Base-by-base conservation (phyloP, 495 filamentous ascomycete species). In the Cenococcum geophilum region DNA sequence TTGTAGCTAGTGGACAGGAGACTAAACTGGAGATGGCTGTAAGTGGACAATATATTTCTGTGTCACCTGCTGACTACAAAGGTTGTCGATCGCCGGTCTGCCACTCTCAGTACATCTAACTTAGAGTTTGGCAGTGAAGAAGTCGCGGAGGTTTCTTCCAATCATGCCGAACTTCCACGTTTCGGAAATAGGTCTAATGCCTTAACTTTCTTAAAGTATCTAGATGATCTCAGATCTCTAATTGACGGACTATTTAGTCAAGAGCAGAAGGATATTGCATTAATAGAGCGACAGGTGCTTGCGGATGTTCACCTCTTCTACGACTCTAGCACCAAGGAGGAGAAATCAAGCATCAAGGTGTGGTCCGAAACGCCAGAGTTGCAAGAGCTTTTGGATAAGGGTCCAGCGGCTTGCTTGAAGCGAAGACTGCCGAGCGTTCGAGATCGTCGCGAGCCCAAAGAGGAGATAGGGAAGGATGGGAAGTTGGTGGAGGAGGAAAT, bases 331-430 rank as follows among this genome's bases (percentile, higher is more conserved):
- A 32, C 27, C 27, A 32, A 32, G 27, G 27, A 45, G 36, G 34
- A 47, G 37, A 25, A 53, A 60, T 37, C 58, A 60, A 40, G 27
- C 48, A 27, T 37, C 58, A 60, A 53, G 18, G n/a, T 53, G n/a
- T 52, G 45, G 45, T 60, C 58, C 1, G 58, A 52, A 34, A 36
- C 5, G 1, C 58, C 58, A 48, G 2, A 16, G 4, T 34, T 60
- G 20, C 42, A 20, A 25, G 10, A 42, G 1, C 48, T 60, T 32
- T 12, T 60, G 8, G 20, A 52, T 3, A 18, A 52, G 18, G 58
- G 58, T 14, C 58, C 58, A 14, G 58, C n/a, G 34, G 25, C 25
- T 16, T 53, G 58, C 45, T 48, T 60, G 11, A 35, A 42, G 5
- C 11, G 23, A 35, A 60, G 58, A 42, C 45, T 52, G 14, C 12